phyloP scores from a whole-genome alignment of 495 filamentous ascomycete genomes.

The Lepidopterella palustris region DNA sequence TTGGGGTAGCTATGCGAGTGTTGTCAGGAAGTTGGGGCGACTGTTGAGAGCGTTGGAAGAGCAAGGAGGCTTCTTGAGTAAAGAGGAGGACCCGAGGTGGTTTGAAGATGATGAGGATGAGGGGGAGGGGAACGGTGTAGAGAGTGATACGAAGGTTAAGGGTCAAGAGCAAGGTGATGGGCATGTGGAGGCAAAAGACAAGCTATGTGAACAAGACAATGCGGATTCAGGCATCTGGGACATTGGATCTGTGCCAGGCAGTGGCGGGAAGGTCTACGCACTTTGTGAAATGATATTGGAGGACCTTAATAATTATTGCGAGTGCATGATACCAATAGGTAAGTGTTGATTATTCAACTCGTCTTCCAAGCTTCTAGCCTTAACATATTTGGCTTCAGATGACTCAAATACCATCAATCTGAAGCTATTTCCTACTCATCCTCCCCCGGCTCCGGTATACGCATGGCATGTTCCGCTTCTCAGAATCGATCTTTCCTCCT shows the following conservation, averaged over 20 bases:
- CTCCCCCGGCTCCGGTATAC: slow-evolving; percentile 66
- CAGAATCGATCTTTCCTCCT: slow-evolving; percentile 63
- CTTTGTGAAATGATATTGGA: slow-evolving; percentile 88
- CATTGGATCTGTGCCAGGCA: slow-evolving; percentile 38
- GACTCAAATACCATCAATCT: slow-evolving; percentile 93
- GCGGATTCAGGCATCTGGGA: slow-evolving; percentile 1
- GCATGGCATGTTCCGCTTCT: slow-evolving; percentile 87
- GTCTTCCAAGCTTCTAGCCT: not conserved
- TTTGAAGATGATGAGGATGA: slow-evolving; percentile 26
- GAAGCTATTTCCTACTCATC: slow-evolving; percentile 83
- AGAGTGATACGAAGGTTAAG: not conserved
- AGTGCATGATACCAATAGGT: slow-evolving; percentile 96
- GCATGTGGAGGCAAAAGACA: not conserved
- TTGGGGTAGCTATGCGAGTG: slow-evolving; percentile 64
- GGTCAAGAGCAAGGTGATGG: not conserved
- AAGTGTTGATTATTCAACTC: slow-evolving; percentile 25
- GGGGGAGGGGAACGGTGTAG: slow-evolving; percentile 3
- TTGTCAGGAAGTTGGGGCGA: slow-evolving; percentile 76
- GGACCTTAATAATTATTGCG: slow-evolving; percentile 93
- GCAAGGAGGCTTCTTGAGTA: slow-evolving; percentile 68
- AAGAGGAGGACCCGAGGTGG: slow-evolving; percentile 37
- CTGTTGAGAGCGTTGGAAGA: slow-evolving; percentile 85
- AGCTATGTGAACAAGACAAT: not conserved
- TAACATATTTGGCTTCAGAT: slow-evolving; percentile 45
- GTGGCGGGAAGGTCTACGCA: slow-evolving; percentile 61